phyloP scores from a whole-genome alignment of 2,329 filamentous ascomycete genomes.

The Rhynchosporium secalis region DNA sequence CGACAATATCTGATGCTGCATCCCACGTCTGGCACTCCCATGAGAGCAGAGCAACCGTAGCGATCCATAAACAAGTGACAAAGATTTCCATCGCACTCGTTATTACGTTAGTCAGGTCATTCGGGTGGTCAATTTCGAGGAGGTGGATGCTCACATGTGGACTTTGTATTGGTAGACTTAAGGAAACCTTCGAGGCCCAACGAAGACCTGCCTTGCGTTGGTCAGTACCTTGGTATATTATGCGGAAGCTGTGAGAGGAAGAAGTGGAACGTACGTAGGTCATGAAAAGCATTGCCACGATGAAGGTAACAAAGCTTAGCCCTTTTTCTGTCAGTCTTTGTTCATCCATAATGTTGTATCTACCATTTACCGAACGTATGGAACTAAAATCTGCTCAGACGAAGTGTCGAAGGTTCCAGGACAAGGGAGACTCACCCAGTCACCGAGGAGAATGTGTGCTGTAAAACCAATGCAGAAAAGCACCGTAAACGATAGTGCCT shows the following conservation, averaged over 20 bases:
- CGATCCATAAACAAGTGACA: conserved; percentile 17
- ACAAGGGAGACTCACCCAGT: conserved; percentile 15
- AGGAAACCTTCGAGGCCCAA: conserved; percentile 12
- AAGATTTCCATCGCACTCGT: conserved; percentile 16
- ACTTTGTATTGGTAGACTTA: conserved; percentile 18
- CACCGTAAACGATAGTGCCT: conserved; percentile 16
- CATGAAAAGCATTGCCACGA: conserved; percentile 20
- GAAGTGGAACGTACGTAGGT: conserved; percentile 14
- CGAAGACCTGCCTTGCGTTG: conserved; percentile 12
- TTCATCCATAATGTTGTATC: background rate
- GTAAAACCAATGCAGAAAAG: conserved; percentile 16
- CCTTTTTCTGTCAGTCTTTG: background rate
- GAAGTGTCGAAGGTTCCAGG: background rate
- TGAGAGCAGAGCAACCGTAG: conserved; percentile 16
- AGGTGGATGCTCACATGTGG: conserved; percentile 17
- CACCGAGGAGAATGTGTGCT: conserved; percentile 17
- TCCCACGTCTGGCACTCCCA: conserved; percentile 25
- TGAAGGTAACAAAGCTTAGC: conserved; percentile 19
- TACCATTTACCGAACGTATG: conserved; percentile 13
- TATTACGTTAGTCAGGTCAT: background rate
- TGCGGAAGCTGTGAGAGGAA: background rate
- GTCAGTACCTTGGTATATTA: background rate
- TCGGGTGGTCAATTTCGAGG: background rate
- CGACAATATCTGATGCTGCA: conserved; percentile 13
- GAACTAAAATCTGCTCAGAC: background rate